phyloP scores from a whole-genome alignment of 1,284 basidiomycete species.

The Ganoderma sp. region DNA sequence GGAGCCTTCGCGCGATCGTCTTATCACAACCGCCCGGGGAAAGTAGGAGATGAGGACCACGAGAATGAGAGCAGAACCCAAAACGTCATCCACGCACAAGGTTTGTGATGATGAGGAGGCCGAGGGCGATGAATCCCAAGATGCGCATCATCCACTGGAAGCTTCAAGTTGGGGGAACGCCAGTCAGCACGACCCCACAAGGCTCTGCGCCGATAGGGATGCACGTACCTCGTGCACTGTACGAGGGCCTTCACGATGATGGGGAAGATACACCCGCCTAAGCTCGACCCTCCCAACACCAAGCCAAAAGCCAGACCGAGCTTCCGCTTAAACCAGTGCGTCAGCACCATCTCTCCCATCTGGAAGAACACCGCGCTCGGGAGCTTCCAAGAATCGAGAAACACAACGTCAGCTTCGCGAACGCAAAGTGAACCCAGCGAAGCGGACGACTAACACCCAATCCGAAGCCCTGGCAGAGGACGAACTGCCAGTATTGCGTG shows the following conservation, averaged over 20 bases:
- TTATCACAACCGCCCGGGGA: not conserved
- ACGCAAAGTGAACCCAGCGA: no score
- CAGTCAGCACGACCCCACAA: not conserved
- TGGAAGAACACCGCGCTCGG: not conserved
- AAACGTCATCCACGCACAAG: constrained; percentile 32
- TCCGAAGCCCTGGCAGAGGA: constrained; percentile 54
- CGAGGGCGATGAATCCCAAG: constrained; percentile 55
- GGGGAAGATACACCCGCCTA: constrained; percentile 52
- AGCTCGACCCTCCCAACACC: constrained; percentile 45
- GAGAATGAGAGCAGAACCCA: not conserved
- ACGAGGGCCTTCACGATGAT: constrained; percentile 47
- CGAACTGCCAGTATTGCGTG: constrained; percentile 55
- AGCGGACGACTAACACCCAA: constrained; percentile 42
- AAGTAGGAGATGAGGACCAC: not conserved
- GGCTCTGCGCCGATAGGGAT: not conserved
- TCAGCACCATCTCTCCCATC: constrained; percentile 6
- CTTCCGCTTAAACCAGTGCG: constrained; percentile 54
- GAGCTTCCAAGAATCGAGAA: not conserved
- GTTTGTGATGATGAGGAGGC: constrained; percentile 50
- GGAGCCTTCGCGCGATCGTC: not conserved
- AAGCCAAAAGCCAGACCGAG: constrained; percentile 47
- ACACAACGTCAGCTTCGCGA: no score
- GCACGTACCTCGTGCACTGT: constrained; percentile 38
- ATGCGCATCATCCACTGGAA: constrained; percentile 60
- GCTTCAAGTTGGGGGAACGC: not conserved